Evolutionary conservation across 176 grass and related monocot species (phyloP).

Genomic region (Pharus latifolius): DNA sequence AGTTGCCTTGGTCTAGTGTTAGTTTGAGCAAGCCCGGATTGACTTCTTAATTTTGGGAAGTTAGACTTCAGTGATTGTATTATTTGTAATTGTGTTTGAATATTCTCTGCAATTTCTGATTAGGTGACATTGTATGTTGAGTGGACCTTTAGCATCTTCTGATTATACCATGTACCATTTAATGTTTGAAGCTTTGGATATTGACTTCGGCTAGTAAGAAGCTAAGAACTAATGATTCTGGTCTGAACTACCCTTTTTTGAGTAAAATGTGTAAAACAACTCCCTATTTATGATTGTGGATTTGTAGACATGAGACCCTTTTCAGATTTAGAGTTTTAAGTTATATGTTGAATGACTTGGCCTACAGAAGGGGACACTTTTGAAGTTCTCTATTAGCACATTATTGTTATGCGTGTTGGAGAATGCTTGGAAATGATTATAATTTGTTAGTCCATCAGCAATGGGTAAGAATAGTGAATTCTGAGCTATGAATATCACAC

Average conservation of each 20-base stretch:
- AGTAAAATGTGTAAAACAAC: not conserved
- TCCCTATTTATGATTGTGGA: not conserved
- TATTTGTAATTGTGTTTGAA: not conserved
- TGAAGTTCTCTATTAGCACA: no score
- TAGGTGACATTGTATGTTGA: not conserved
- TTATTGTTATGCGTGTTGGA: no score
- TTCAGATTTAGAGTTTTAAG: not conserved
- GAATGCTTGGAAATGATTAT: not conserved
- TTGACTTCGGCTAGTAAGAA: not conserved
- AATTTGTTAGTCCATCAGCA: not conserved
- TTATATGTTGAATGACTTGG: not conserved
- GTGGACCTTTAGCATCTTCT: not conserved
- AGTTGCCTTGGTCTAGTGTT: not conserved
- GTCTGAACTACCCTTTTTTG: not conserved
- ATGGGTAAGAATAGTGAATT: not conserved
- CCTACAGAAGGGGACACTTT: not conserved
- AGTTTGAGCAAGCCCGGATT: not conserved
- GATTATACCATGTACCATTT: not conserved
- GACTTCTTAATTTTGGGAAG: not conserved
- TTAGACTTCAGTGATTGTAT: not conserved
- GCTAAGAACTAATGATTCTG: no score
- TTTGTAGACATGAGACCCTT: not conserved
- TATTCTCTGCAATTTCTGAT: not conserved
- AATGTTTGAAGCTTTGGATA: not conserved
- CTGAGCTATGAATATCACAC: not conserved